Evolutionary conservation across 2,329 filamentous ascomycete genomes (phyloP).

Genomic region (Pseudocercospora crystallina): DNA sequence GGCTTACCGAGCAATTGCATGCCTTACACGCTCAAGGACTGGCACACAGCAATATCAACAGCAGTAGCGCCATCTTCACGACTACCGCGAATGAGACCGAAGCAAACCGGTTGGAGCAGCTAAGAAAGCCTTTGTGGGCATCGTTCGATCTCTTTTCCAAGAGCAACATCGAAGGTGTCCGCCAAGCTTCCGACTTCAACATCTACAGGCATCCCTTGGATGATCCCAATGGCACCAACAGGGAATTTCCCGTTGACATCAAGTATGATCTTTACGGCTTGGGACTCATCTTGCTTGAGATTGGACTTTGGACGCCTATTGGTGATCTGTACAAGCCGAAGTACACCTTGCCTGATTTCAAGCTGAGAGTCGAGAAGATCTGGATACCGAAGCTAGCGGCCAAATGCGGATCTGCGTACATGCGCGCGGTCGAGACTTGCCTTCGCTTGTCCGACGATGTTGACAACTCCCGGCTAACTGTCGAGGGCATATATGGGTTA

Average conservation of each 20-base stretch:
- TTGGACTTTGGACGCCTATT: slow-evolving; percentile 73
- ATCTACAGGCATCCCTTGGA: slow-evolving; percentile 68
- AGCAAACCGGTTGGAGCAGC: slow-evolving; percentile 49
- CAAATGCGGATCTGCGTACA: slow-evolving; percentile 72
- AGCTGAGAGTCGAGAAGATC: slow-evolving; percentile 61
- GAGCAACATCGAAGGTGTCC: slow-evolving; percentile 48
- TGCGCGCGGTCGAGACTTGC: slow-evolving; percentile 71
- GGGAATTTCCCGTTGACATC: slow-evolving; percentile 50
- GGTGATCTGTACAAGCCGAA: slow-evolving; percentile 59
- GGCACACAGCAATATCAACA: slow-evolving; percentile 68
- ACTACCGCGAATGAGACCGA: slow-evolving; percentile 46
- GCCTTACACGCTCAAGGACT: slow-evolving; percentile 70
- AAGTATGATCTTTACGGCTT: slow-evolving; percentile 68
- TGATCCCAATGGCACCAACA: slow-evolving; percentile 33
- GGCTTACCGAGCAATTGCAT: slow-evolving; percentile 70
- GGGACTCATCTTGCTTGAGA: slow-evolving; percentile 69
- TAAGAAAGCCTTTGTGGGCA: slow-evolving; percentile 68
- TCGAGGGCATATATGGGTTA: slow-evolving; percentile 31
- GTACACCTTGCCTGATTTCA: slow-evolving; percentile 61
- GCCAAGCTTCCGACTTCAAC: slow-evolving; percentile 47
- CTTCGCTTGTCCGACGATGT: slow-evolving; percentile 64
- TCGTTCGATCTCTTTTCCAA: slow-evolving; percentile 73
- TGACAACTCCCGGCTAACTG: slow-evolving; percentile 25
- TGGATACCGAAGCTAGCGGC: slow-evolving; percentile 65
- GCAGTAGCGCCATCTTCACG: slow-evolving; percentile 68